Conservation (phyloP, 345 rosid species). For the Gossypium australe region DNA sequence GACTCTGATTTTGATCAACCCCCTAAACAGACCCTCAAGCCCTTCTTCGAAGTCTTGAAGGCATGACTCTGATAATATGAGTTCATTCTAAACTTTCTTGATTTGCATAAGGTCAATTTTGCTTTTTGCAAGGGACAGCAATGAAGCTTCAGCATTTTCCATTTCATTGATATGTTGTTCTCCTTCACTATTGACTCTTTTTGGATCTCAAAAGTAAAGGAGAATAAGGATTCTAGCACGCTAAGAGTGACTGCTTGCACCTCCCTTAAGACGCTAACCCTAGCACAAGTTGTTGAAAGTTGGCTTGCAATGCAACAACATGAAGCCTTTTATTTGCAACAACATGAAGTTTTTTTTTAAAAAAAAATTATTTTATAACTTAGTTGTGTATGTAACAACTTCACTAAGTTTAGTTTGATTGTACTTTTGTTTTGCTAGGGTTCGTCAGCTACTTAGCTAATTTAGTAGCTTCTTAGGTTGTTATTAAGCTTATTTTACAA, state of each 20-base stretch:
- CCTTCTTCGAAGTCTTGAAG: conserved; percentile 48
- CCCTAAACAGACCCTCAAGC: conserved; percentile 31
- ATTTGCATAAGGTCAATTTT: neutral
- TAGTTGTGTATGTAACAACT: no score
- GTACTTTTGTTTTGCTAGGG: no score
- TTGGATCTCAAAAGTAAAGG: conserved; percentile 1
- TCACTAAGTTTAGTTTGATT: no score
- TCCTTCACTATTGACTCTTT: neutral
- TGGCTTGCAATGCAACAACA: no score
- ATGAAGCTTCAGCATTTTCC: conserved; percentile 20
- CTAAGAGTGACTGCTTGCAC: conserved; percentile 10
- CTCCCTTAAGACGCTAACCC: conserved; percentile 2
- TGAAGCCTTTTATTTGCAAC: no score
- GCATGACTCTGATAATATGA: conserved; percentile 27
- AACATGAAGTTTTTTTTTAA: no score
- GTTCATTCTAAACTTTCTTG: conserved; percentile 15
- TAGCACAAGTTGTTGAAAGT: neutral
- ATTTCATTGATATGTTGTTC: conserved; percentile 23
- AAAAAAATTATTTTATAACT: no score
- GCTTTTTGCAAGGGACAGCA: conserved; percentile 17
- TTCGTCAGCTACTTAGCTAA: no score
- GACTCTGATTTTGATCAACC: conserved; percentile 28
- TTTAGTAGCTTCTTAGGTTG: no score
- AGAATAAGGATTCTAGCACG: conserved; percentile 13
- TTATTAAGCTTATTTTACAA: no score